Conservation (phyloP, 257 asterid species). For the Handroanthus guayacan region DNA sequence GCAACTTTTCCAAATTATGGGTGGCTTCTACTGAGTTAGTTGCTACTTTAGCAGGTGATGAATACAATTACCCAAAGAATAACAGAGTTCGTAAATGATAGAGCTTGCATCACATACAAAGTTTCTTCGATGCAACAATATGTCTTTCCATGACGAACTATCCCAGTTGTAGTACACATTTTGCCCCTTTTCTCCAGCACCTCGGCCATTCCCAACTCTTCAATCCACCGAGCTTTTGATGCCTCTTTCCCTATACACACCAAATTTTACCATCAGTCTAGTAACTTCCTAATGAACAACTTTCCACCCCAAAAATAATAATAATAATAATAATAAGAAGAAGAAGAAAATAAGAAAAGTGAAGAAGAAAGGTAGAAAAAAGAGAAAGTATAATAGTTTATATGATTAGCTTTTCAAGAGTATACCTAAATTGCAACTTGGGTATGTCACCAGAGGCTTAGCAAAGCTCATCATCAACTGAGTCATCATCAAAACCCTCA, state of each 20-base stretch:
- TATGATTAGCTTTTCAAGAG: slow-evolving; percentile 8
- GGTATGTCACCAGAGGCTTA: slow-evolving; percentile 53
- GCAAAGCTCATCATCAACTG: slow-evolving; percentile 52
- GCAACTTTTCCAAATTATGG: neutral
- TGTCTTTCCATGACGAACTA: slow-evolving; percentile 67
- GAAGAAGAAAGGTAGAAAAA: too few species aligned
- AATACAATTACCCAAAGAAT: neutral
- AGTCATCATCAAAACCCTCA: slow-evolving; percentile 51
- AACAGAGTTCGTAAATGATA: neutral
- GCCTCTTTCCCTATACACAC: slow-evolving; percentile 53
- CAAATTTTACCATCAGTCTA: neutral
- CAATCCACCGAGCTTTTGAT: slow-evolving; percentile 72
- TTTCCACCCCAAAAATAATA: neutral
- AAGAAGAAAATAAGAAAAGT: too few species aligned
- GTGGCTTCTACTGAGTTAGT: neutral
- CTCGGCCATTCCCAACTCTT: slow-evolving; percentile 73
- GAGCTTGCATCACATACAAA: slow-evolving; percentile 55
- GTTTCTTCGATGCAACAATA: slow-evolving; percentile 75
- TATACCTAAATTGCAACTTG: slow-evolving; percentile 76
- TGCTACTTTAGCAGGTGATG: neutral
- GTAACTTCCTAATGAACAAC: neutral
- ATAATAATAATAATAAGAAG: neutral
- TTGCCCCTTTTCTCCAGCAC: slow-evolving; percentile 64
- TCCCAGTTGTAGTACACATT: slow-evolving; percentile 85
- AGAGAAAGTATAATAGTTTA: neutral